phyloP scores from a whole-genome alignment of 2,329 filamentous ascomycete genomes.

The Ophiostoma himal-ulmi region DNA sequence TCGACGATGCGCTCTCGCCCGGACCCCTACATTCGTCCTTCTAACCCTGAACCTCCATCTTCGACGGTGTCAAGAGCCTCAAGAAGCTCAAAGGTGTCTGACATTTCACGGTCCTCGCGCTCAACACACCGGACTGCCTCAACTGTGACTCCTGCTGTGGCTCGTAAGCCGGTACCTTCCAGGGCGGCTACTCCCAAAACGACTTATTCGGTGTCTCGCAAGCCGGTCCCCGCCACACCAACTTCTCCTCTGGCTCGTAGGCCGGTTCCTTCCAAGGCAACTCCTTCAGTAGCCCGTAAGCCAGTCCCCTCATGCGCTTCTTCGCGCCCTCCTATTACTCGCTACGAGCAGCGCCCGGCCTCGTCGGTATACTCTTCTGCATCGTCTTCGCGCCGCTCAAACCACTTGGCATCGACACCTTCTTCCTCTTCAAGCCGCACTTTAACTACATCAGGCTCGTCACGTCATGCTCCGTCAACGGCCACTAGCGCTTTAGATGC shows the following conservation, averaged over 20 bases:
- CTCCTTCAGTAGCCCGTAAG: background rate
- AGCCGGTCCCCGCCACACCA: background rate
- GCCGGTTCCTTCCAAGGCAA: background rate
- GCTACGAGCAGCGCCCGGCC: background rate
- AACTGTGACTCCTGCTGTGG: background rate
- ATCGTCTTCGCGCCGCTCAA: background rate
- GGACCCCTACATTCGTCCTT: background rate
- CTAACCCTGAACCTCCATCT: slow-evolving; percentile 9
- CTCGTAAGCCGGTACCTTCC: background rate
- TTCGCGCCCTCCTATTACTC: background rate
- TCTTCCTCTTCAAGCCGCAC: background rate
- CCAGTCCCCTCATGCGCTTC: background rate
- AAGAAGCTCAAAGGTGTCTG: background rate
- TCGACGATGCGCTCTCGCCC: background rate
- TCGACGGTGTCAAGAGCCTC: background rate
- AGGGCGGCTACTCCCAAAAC: background rate
- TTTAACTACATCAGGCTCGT: background rate
- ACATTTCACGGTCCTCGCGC: background rate
- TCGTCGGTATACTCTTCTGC: background rate
- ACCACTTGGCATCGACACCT: background rate
- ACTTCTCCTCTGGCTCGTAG: too few species aligned
- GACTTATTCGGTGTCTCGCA: background rate
- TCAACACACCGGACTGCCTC: background rate
- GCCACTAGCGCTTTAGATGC: background rate
- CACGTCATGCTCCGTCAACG: background rate